Evolutionary conservation across 371 early-diverging fungal species (phyloP).

Genomic region (Mucor racemosus): DNA sequence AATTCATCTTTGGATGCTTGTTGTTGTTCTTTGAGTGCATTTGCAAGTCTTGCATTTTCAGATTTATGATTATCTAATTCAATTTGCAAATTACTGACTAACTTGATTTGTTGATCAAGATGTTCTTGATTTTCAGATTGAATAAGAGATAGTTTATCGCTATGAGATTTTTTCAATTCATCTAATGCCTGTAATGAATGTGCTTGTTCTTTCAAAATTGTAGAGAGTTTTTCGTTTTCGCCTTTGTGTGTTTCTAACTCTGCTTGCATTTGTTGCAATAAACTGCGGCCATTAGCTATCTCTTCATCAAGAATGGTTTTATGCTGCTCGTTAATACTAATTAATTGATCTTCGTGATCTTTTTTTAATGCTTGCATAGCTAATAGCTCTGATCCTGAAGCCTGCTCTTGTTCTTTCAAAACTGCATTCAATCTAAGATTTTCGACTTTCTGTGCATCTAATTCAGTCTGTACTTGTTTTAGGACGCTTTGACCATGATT

Average conservation of each 20-base stretch:
- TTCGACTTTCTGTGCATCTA: not conserved
- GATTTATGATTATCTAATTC: not conserved
- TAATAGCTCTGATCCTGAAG: not conserved
- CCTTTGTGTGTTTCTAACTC: not conserved
- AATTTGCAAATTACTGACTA: not conserved
- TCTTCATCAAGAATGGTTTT: not conserved
- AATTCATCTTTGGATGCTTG: not conserved
- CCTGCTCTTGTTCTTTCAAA: not conserved
- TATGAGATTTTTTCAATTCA: conserved; percentile 4
- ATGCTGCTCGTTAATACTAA: not conserved
- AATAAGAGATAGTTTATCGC: not conserved
- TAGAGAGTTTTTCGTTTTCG: not conserved
- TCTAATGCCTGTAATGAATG: conserved; percentile 1
- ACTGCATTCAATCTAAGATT: not conserved
- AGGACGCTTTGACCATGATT: not conserved
- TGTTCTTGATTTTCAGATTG: not conserved
- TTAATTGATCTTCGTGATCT: not conserved
- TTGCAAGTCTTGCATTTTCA: not conserved
- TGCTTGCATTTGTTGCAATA: not conserved
- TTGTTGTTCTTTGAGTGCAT: not conserved
- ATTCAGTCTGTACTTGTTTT: not conserved
- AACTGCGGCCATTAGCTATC: not conserved
- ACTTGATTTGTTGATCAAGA: not conserved
- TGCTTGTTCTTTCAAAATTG: not conserved
- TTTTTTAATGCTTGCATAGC: not conserved